Evolutionary conservation across 768 basidiomycete genomes (phyloP), one percentile per base, ranked within the genome.

Genomic region (Leccinum pellstonianum): DNA sequence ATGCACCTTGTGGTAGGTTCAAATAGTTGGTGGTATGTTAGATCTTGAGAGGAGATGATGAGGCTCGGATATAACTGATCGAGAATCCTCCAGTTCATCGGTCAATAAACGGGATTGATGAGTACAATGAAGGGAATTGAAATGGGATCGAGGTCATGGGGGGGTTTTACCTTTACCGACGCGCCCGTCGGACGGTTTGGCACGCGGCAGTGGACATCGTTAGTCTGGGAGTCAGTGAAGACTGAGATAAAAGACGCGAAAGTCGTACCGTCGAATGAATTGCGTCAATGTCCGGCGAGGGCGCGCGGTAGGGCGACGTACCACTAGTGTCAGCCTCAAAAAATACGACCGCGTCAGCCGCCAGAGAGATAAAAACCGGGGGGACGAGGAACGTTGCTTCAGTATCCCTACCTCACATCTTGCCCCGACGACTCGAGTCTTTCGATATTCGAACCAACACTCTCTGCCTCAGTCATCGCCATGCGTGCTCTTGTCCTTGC

Each of bases 401-500:
- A 57, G 33, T 49, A 59, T 58, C 57, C 9, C 48, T 54, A 50
- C 50, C 23, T 50, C 49, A 48, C 57, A 35, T 25, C 23, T 15
- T 43, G 47, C 52, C 11, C 21, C 47, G 14, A 8, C 55, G 38
- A 37, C 56, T 46, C 52, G 33, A 38, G 15, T 14, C 61, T 27
- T 50, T 52, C 43, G 43, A 46, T 37, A 49, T 50, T 68, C n/a
- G 49, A 64, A 49, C 33, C 4, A 41, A 43, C 55, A 56, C 58
- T 56, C 55, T 58, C 58, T 47, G 47, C 59, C 53, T 50, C 54
- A 49, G 49, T 58, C 70, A 68, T 61, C 61, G 63, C 62, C 65
- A 74, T 74, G 71, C 71, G 69, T 63, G 15, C 37, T 50, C 41
- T 62, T 47, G 52, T 57, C 54, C 52, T 69, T 52, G 63, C 66